Base-by-base conservation (phyloP, 2,329 filamentous ascomycete genomes). In the Aspergillus jensenii region DNA sequence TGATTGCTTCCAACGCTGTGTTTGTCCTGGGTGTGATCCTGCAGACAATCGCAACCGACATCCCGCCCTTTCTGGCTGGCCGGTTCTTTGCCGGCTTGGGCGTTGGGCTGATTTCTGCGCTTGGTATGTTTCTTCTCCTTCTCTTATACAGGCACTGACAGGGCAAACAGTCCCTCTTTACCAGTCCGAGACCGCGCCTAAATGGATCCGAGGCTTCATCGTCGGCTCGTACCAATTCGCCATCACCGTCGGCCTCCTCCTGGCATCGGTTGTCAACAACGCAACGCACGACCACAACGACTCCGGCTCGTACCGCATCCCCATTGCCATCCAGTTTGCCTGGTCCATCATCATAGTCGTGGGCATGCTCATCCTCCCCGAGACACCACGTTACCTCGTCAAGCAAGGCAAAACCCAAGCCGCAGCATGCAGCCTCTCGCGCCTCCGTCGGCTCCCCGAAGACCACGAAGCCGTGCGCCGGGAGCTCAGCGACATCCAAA, bases 301-400 rank as follows among this genome's bases (percentile, higher is more conserved):
- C 73, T 85, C 84, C 9, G 82, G 83, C 62, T 84, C 84, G 12
- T 93, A 91, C 81, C 88, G 91, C 63, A 91, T 95, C 58, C 88
- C 90, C 47, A 91, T 95, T 65, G 85, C 80, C 41, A 79, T 96
- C 53, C 91, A 96, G 77, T 91, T 92, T 77, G 76, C 85, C 54
- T 96, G 90, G 88, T 90, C 89, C 45, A 52, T 91, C 47, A 88
- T 95, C 63, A 86, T 96, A 19, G 89, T 79, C 19, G 72, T 69
- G 53, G 91, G 91, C 68, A 84, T 95, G 54, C 75, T 91, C 64
- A 74, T 90, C 68, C 85, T 96, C 14, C 91, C 91, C 51, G 91
- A 96, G 73, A 92, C 90, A 0, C 91, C 91, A 35, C 88, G 91
- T 64, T 95, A 87, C 82, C 90, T 86, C 68, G 89, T 96, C 78